Evolutionary conservation across 2,329 filamentous ascomycete genomes (phyloP).

Genomic region (Talaromyces funiculosus): DNA sequence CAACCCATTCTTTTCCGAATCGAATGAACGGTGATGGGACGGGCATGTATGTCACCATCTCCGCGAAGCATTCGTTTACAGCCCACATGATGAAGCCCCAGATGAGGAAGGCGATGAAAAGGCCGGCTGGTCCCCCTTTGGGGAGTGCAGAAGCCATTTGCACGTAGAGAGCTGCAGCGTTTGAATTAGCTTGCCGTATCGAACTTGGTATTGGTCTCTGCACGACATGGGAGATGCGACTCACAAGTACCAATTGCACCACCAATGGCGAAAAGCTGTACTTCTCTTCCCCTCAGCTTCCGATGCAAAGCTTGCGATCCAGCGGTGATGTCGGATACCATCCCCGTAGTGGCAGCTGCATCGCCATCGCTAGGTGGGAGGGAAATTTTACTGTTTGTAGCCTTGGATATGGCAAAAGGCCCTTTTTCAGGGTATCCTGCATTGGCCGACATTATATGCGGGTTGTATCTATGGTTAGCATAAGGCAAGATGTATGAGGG

Average conservation of each 20-base stretch:
- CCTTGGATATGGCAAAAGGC: neutral
- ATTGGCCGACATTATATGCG: constrained; percentile 1
- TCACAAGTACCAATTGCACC: constrained; percentile 32
- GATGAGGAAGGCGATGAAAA: constrained; percentile 30
- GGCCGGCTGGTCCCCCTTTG: constrained; percentile 33
- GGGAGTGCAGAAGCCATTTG: constrained; percentile 33
- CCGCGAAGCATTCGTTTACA: constrained; percentile 48
- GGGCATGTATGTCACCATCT: constrained; percentile 80
- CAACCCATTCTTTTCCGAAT: constrained; percentile 72
- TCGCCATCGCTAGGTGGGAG: neutral
- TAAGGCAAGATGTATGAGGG: neutral
- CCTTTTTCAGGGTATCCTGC: neutral
- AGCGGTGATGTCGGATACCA: neutral
- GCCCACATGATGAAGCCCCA: constrained; percentile 23
- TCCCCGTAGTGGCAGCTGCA: neutral
- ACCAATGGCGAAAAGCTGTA: constrained; percentile 32
- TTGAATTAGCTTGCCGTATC: neutral
- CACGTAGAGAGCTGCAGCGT: constrained; percentile 29
- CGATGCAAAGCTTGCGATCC: constrained; percentile 26
- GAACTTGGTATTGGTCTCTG: neutral
- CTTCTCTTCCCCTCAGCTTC: constrained; percentile 27
- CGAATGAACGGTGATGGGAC: constrained; percentile 73
- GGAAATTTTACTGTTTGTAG: neutral
- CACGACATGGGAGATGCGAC: neutral
- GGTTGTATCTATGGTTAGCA: neutral